Percentiles rank a stretch among this genome's conserved stretches.
These are phyloP conservation scores for Alternaria solani DNA, from an alignment of 2,329 filamentous ascomycete species.

Conservation along the genomic window DNA sequence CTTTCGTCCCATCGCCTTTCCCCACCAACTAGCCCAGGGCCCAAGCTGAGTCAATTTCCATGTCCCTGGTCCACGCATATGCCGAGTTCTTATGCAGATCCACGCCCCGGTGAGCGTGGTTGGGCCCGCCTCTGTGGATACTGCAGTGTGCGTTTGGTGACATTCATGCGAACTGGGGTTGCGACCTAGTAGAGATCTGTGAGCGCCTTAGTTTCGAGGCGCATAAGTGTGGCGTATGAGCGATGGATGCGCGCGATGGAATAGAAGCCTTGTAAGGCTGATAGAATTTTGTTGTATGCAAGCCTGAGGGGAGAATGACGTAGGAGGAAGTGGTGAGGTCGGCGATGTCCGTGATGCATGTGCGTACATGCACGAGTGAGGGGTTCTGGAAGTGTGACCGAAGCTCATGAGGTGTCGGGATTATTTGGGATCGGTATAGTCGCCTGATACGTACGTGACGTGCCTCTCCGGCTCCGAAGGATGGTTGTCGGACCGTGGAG, in stretches of 20 bases:
- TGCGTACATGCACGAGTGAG: slow-evolving; percentile 4
- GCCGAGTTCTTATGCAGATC: slow-evolving; percentile 6
- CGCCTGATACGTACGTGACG: not conserved
- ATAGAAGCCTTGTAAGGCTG: slow-evolving; percentile 17
- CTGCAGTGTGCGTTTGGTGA: slow-evolving; percentile 6
- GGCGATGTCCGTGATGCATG: slow-evolving; percentile 9
- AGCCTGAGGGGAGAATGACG: slow-evolving; percentile 7
- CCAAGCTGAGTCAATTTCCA: slow-evolving; percentile 1
- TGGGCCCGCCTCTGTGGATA: not conserved
- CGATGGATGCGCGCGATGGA: slow-evolving; percentile 14
- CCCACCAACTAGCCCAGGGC: not conserved
- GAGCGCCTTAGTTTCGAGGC: slow-evolving; percentile 8
- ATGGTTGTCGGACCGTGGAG: slow-evolving; percentile 2
- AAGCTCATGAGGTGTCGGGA: not conserved
- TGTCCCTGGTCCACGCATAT: not conserved
- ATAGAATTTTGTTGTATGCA: slow-evolving; percentile 12
- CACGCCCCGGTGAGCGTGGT: not conserved
- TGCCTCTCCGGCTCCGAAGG: not conserved
- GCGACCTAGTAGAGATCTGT: slow-evolving; percentile 13
- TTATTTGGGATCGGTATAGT: not conserved
- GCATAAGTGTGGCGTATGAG: slow-evolving; percentile 12
- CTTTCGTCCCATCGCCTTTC: not conserved
- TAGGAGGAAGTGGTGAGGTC: slow-evolving; percentile 1
- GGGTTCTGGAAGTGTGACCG: slow-evolving; percentile 17
- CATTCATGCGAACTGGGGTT: slow-evolving; percentile 15